phyloP scores from a whole-genome alignment of 805 yeast genomes.

The Zygosaccharomyces pseudorouxii region DNA sequence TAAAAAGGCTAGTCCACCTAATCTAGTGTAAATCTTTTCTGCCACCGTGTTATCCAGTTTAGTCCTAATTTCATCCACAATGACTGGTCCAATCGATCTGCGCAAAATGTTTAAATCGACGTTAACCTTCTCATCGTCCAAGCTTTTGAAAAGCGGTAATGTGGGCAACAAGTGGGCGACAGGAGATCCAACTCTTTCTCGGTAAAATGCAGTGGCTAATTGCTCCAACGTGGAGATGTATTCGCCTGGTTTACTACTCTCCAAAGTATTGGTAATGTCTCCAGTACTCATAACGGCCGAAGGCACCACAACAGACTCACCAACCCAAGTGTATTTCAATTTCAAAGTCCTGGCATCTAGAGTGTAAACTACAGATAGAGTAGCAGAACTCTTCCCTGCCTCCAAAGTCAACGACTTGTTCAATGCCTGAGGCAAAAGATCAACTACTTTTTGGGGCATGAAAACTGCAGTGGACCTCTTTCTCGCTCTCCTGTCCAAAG shows the following conservation, averaged over 20 bases:
- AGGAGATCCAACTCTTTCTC: conserved; percentile 22
- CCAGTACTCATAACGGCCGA: conserved; percentile 31
- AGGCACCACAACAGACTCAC: conserved; percentile 67
- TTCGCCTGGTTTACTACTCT: conserved; percentile 8
- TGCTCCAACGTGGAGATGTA: conserved; percentile 18
- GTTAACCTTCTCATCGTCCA: conserved; percentile 80
- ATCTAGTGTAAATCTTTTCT: conserved; percentile 61
- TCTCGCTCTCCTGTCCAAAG: conserved; percentile 82
- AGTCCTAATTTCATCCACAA: conserved; percentile 71
- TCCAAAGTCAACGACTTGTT: conserved; percentile 57
- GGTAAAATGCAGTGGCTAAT: conserved; percentile 27
- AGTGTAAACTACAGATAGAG: conserved; percentile 74
- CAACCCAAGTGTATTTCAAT: conserved; percentile 71
- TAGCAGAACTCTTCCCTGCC: conserved; percentile 54
- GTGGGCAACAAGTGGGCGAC: conserved; percentile 30
- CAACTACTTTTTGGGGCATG: conserved; percentile 67
- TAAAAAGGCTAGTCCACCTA: conserved; percentile 78
- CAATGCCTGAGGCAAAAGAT: conserved; percentile 64
- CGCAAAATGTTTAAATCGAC: conserved; percentile 70
- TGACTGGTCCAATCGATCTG: conserved; percentile 48
- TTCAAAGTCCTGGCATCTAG: conserved; percentile 69
- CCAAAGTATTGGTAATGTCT: conserved; percentile 21
- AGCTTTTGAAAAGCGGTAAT: conserved; percentile 65
- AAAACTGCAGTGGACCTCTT: conserved; percentile 87
- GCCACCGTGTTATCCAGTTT: conserved; percentile 86